Evolutionary conservation across 805 yeast genomes (phyloP), one percentile per base, ranked within the genome.

Genomic region (Kodamaea hsintzibuensis): DNA sequence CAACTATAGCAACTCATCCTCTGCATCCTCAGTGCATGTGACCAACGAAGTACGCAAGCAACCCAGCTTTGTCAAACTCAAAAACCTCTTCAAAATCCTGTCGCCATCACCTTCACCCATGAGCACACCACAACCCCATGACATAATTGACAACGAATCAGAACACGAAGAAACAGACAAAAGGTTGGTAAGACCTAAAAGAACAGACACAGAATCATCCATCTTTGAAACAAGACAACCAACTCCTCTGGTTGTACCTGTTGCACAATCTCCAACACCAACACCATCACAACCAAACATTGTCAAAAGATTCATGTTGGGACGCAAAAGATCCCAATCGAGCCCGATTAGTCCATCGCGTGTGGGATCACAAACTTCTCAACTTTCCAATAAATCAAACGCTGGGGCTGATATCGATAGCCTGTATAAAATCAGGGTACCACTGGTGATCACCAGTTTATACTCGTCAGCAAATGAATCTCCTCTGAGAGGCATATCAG

Each of bases 21-120:
- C 52, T 19, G 35, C 42, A 30, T 33, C 52, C n/a, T 42, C 52
- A 4, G 33, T 33, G 14, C 18, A 42, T 17, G n/a, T 19, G 18
- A 10, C 53, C 51, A 60, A 51, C 52, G 58, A 58, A 18, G 43
- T 46, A 47, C 60, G 55, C 44, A 59, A 56, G 42, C 64, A 56
- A 47, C 61, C 64, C n/a, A 57, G 70, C 35, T 59, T 70, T 55
- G 58, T 60, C 25, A 70, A 65, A 52, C 60, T 72, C 37, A 67
- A 67, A 53, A 65, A 60, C 42, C 55, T 71, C 18, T 70, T 71
- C 60, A 65, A 64, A 27, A 55, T 49, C 39, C n/a, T 30, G 35
- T 30, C 35, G 35, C 35, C 35, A 10, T 30, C 35, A 12, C 35
- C 44, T 8, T 40, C 44, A 12, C 44, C 44, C 2, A 40, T 40